Conservation (phyloP, 345 rosid genomes). For the Citrus sinensis region DNA sequence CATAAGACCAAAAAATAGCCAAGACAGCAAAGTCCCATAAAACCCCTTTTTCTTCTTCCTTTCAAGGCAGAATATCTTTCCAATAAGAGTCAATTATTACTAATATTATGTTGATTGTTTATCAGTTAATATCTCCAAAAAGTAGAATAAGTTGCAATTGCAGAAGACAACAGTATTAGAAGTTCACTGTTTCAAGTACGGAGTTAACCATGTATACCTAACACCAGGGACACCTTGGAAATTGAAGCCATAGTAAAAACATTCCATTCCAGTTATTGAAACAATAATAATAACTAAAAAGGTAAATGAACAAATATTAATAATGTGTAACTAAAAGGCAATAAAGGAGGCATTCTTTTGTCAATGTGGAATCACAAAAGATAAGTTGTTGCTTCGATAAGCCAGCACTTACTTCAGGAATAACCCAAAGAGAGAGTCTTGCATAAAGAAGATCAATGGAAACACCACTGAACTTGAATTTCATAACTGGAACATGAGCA, state of each 20-base stretch:
- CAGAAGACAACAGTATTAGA: background rate
- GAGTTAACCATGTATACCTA: background rate
- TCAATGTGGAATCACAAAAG: background rate
- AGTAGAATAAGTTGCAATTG: background rate
- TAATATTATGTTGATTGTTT: background rate
- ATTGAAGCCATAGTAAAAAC: background rate
- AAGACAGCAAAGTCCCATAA: no score
- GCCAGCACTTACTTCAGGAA: constrained; percentile 81
- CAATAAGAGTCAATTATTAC: background rate
- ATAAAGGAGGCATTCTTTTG: background rate
- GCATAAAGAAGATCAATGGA: constrained; percentile 98
- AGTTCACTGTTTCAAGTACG: background rate
- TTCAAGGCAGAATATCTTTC: no score
- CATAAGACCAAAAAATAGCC: no score
- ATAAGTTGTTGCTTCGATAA: constrained; percentile 11
- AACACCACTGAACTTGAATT: constrained; percentile 80
- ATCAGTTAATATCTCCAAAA: background rate
- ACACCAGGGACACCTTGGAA: background rate
- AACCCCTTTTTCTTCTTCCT: no score
- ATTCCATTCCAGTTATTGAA: background rate
- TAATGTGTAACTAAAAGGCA: background rate
- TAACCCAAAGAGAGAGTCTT: constrained; percentile 80
- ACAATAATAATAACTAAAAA: background rate
- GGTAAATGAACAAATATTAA: background rate
- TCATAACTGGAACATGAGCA: constrained; percentile 96